phyloP scores from a whole-genome alignment of 2,329 filamentous ascomycete genomes.

The Albifimbria verrucaria region DNA sequence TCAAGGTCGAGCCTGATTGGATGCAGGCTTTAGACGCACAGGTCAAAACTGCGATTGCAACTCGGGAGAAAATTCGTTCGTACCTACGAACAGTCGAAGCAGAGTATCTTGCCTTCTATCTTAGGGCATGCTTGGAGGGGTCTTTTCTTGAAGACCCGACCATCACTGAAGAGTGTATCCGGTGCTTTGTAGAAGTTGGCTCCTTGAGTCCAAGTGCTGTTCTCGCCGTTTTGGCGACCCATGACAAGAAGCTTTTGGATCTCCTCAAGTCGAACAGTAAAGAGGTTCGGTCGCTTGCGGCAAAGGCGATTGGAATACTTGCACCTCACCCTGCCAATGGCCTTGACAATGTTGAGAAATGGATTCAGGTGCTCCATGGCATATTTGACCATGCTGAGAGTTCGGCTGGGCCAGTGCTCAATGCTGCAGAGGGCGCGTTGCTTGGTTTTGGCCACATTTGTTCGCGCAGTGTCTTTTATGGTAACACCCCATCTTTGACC shows the following conservation, averaged over 20 bases:
- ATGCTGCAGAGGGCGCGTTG: constrained; percentile 44
- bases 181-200: constrained; percentile 51
- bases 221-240: constrained; percentile 45
- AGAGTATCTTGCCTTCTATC: constrained; percentile 37
- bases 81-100: constrained; percentile 45
- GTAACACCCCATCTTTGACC: constrained; percentile 20
- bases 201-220: constrained; percentile 48
- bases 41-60: constrained; percentile 65
- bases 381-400: constrained; percentile 44
- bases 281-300: constrained; percentile 61
- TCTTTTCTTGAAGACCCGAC: constrained; percentile 42
- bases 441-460: constrained; percentile 41
- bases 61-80: constrained; percentile 54
- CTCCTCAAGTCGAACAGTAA: constrained; percentile 70
- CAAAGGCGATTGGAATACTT: constrained; percentile 73
- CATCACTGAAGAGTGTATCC: constrained; percentile 45
- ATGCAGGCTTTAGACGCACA: constrained; percentile 72
- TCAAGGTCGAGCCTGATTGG: constrained; percentile 76
- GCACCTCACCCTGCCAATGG: constrained; percentile 59
- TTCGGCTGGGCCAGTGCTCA: constrained; percentile 38
- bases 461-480: constrained; percentile 44
- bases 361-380: constrained; percentile 28
- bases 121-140: constrained; percentile 56
- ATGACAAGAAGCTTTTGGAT: constrained; percentile 51
- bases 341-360: constrained; percentile 22